Evolutionary conservation across 805 yeast species (phyloP), one percentile per base, ranked within the genome.

Genomic region (Trichomonascus vanleenenianus): DNA sequence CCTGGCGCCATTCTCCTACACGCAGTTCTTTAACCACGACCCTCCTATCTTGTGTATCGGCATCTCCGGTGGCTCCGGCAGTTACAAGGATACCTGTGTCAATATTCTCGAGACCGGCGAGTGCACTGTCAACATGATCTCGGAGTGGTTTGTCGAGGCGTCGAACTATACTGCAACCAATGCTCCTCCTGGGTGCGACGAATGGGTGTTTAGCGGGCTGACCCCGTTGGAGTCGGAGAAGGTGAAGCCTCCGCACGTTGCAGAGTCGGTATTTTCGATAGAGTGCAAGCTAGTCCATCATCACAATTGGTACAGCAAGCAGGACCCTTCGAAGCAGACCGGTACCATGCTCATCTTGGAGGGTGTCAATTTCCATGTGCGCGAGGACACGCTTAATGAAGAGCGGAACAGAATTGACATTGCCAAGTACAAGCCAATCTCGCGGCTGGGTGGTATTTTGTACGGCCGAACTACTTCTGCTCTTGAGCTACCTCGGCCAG

Each of bases 61-160:
- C 0, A 59, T 77, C 48, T 63, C 74, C n/a, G 59, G 67, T 10
- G 70, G 70, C 14, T 48, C 51, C 8, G 66, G 62, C 3, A 51
- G 46, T 11, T 53, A 58, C n/a, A 79, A 79, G 57, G 83, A 79
- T 57, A 69, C 83, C 3, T 61, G 66, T 44, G 51, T 48, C 7
- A 78, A 78, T 54, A 55, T 79, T 14, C 54, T 74, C 19, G 76
- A 71, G 19, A 76, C 79, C 2, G 64, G 61, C 3, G 85, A 79
- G 54, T 67, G 72, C 43, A 74, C 81, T 15, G 69, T 79, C 53
- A 79, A 73, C 56, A 67, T 79, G 40, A 69, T 79, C 37, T 67
- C 77, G 43, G 85, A 80, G 58, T 79, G 82, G 83, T 75, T 78
- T 50, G 61, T 72, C 22, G 84, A 79, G 49, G 84, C 83, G 19